A percentile compares a stretch with the other conserved stretches of the same genome.
These are phyloP conservation scores for Alnus rubra DNA, from an alignment of 306 rosid species.

Conservation along the genomic window DNA sequence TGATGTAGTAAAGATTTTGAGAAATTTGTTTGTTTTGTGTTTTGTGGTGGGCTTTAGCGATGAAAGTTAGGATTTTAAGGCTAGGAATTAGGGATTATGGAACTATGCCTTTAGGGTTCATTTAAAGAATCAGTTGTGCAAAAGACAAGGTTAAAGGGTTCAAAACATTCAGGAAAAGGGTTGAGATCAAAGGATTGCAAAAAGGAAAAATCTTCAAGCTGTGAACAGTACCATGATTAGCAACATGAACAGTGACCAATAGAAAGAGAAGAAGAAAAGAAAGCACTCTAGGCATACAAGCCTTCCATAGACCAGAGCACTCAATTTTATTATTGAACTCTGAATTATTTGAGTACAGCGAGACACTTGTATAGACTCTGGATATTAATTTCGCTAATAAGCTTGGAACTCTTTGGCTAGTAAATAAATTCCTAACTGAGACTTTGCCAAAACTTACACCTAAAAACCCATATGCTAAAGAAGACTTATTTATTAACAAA, in stretches of 20 bases:
- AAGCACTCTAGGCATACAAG: background rate
- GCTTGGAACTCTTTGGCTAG: background rate
- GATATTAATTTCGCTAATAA: background rate
- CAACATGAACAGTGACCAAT: background rate
- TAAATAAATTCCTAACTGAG: background rate
- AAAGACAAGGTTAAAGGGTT: too few species aligned
- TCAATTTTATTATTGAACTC: background rate
- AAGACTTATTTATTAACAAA: background rate
- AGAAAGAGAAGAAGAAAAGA: background rate
- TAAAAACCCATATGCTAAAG: background rate
- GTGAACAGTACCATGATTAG: background rate
- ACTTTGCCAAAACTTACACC: background rate
- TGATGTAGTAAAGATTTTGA: background rate
- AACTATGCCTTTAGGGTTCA: background rate
- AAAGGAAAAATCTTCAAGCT: background rate
- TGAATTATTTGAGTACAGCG: background rate
- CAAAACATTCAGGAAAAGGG: too few species aligned
- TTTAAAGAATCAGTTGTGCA: background rate
- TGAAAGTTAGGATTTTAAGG: background rate
- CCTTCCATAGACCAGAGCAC: background rate
- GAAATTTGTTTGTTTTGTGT: background rate
- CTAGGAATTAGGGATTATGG: background rate
- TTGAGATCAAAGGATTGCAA: background rate
- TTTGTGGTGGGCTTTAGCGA: background rate
- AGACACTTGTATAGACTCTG: background rate